Evolutionary conservation across 805 yeast genomes (phyloP).

Genomic region (Yamadazyma sp.): DNA sequence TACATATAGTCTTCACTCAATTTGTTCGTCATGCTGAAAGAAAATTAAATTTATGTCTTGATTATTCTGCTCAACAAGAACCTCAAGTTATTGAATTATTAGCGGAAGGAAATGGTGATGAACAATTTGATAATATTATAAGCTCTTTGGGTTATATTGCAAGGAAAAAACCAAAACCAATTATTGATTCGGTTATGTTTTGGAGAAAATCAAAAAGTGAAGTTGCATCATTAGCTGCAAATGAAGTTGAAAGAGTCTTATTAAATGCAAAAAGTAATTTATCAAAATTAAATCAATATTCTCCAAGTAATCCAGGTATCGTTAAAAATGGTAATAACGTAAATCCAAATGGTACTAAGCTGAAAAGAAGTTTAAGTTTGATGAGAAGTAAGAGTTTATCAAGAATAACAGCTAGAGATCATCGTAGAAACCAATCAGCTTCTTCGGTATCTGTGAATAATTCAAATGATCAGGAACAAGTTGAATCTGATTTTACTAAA

Average conservation of each 20-base stretch:
- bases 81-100: constrained; percentile 77
- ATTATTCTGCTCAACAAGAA: constrained; percentile 62
- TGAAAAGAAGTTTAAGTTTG: constrained; percentile 39
- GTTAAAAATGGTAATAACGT: constrained; percentile 6
- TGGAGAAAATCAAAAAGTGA: constrained; percentile 96
- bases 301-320: constrained; percentile 7
- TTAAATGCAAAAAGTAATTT: constrained; percentile 22
- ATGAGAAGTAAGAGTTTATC: constrained; percentile 40
- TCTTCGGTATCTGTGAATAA: constrained; percentile 25
- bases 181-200: constrained; percentile 95
- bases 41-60: constrained; percentile 71
- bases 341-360: constrained; percentile 13
- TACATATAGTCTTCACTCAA: constrained; percentile 92
- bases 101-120: constrained; percentile 77
- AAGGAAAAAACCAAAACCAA: constrained; percentile 86
- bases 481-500: constrained; percentile 16
- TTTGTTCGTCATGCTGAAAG: constrained; percentile 92
- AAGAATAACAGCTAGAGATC: constrained; percentile 26
- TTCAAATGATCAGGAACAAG: constrained; percentile 1
- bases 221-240: constrained; percentile 53
- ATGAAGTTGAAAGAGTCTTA: constrained; percentile 35
- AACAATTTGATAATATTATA: constrained; percentile 80
- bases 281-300: constrained; percentile 3
- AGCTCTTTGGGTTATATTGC: constrained; percentile 89
- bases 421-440: constrained; percentile 50